Base-by-base conservation (phyloP, 805 yeast species). In the Candida vaughaniae region DNA sequence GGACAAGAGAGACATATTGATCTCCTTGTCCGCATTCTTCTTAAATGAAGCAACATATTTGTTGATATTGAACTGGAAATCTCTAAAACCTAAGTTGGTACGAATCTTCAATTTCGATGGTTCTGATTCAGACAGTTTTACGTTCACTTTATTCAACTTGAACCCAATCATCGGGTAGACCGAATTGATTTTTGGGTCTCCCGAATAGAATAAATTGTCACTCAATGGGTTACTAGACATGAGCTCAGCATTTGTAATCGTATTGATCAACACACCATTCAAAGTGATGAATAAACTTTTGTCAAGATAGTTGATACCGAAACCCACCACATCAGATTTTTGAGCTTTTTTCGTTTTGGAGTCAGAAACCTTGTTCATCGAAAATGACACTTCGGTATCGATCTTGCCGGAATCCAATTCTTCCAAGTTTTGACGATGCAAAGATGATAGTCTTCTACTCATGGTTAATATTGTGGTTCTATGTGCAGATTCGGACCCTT, bases 301-400 rank as follows among this genome's bases (percentile, higher is more conserved):
- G 27, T 75, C 76, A 11, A 73, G 65, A 48, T 77, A 83, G 62
- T 89, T 83, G 16, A 88, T 71, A 4, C 96, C 96, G 58, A 90
- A 83, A 0, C 97, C 97, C 44, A 90, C 71, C 2, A 75, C 66
- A 57, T 88, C 96, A 16, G 58, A 49, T 28, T 43, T 49, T 31
- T 41, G 45, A 2, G 36, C 17, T 30, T 51, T 52, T 14, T 31
- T 42, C 2, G 22, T 27, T 6, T 39, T 30, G 12, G 15, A n/a
- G 14, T 50, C 53, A 5, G 37, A 11, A 5, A 22, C 16, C 10
- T 18, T 36, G 22, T 33, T 28, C 1, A 68, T 62, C 16, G 53
- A 50, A 39, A 68, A 58, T 2, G 67, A 58, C 1, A 66, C 56
- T 8, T 64, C 71, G 7, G 67, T 48, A 32, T 64, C 66, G 8